A percentile compares a stretch with the other conserved stretches of the same genome.
phyloP scores from a whole-genome alignment of 73 alveolate species.

The Paramecium sonneborni region DNA sequence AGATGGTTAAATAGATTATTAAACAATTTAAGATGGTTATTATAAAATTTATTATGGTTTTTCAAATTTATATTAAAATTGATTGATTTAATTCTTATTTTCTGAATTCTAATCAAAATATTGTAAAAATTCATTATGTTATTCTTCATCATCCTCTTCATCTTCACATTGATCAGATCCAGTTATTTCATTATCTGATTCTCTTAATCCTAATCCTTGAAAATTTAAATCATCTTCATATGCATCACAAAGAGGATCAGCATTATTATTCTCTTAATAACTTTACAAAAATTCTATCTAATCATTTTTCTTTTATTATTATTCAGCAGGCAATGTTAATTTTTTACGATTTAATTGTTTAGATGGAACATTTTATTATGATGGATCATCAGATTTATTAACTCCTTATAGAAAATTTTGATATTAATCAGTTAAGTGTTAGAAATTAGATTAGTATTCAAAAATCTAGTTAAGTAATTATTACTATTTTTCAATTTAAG shows the following conservation, averaged over 20 bases:
- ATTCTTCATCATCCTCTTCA: not conserved
- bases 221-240: not conserved
- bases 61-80: not conserved
- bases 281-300: constrained; percentile 8
- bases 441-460: not conserved
- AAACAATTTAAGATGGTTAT: not conserved
- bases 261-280: not conserved
- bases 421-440: constrained; percentile 8
- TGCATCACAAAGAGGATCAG: not conserved
- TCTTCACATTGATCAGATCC: not conserved
- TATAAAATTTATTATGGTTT: no score
- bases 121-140: not conserved
- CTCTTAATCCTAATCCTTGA: not conserved
- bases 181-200: not conserved
- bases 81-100: not conserved
- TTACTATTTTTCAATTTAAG: constrained; percentile 26
- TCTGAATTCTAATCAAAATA: not conserved
- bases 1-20: not conserved
- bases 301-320: not conserved
- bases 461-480: not conserved
- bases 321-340: constrained; percentile 20
- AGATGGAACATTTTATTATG: not conserved
- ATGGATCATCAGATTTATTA: not conserved
- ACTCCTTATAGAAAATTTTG: not conserved
- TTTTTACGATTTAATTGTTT: not conserved